These are phyloP conservation scores for Euphrasia arctica DNA, from an alignment of 305 asterid species.

Conservation along the genomic window DNA sequence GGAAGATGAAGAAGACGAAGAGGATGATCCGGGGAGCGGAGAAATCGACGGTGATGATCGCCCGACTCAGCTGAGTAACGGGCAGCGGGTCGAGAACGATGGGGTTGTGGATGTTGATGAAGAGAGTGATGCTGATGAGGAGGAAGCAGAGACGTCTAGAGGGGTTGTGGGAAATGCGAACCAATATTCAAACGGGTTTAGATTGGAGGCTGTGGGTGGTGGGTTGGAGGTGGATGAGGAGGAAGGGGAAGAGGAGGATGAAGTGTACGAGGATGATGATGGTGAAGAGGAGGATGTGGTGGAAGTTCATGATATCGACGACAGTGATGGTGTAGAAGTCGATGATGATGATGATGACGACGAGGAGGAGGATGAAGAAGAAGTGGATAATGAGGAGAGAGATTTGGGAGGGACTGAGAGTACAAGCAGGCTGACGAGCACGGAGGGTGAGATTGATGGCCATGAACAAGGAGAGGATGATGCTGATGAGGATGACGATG, in stretches of 20 bases:
- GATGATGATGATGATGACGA: conserved; percentile 36
- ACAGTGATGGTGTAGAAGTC: background rate
- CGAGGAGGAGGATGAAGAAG: conserved; percentile 74
- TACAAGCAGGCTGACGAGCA: conserved; percentile 53
- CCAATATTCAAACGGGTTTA: conserved; percentile 56
- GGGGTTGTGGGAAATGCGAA: conserved; percentile 36
- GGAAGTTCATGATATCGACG: conserved; percentile 56
- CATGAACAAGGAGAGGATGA: conserved; percentile 93
- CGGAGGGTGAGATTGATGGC: conserved; percentile 89
- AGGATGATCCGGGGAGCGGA: conserved; percentile 89
- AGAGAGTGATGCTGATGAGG: conserved; percentile 89
- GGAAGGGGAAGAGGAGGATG: conserved; percentile 64
- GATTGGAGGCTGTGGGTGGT: conserved; percentile 42
- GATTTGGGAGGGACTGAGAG: conserved; percentile 52
- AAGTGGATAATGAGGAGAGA: conserved; percentile 67
- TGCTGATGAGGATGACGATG: conserved; percentile 76
- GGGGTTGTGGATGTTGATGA: conserved; percentile 90
- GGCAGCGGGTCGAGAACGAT: conserved; percentile 45
- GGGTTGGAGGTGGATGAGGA: conserved; percentile 66
- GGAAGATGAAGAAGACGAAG: conserved; percentile 51
- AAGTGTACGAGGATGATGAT: conserved; percentile 59
- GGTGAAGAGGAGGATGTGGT: conserved; percentile 68
- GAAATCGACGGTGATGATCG: conserved; percentile 79
- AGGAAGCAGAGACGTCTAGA: conserved; percentile 63
- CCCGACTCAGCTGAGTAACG: conserved; percentile 41